A percentile compares a stretch with the other conserved stretches of the same genome.
Evolutionary conservation across 345 rosid species (phyloP).

Genomic region (Turritis glabra): DNA sequence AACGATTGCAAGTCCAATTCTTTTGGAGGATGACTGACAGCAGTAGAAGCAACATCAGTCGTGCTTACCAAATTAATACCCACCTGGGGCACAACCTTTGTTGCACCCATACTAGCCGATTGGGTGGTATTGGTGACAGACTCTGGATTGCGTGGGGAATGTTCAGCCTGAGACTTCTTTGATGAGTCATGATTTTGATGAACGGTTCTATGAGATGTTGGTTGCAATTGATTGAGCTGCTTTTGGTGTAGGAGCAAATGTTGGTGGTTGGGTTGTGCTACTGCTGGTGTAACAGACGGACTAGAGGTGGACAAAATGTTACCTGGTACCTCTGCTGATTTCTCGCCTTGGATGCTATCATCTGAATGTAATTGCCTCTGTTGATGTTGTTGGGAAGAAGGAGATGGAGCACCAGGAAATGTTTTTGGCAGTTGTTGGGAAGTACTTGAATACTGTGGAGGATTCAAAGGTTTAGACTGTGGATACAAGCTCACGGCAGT

Average conservation of each 20-base stretch:
- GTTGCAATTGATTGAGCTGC: constrained; percentile 56
- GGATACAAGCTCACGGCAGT: constrained; percentile 48
- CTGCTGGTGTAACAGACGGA: constrained; percentile 51
- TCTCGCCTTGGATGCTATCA: constrained; percentile 53
- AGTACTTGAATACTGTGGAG: constrained; percentile 50
- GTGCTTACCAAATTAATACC: constrained; percentile 45
- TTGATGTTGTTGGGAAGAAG: constrained; percentile 49
- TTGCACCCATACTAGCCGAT: constrained; percentile 35
- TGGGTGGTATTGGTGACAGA: constrained; percentile 41
- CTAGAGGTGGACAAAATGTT: constrained; percentile 43
- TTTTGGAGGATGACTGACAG: constrained; percentile 49
- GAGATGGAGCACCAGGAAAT: constrained; percentile 46
- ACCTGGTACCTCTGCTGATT: constrained; percentile 47
- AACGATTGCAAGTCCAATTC: constrained; percentile 50
- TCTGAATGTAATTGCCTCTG: constrained; percentile 68
- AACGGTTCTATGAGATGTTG: constrained; percentile 54
- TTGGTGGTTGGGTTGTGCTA: constrained; percentile 39
- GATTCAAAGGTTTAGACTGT: constrained; percentile 54
- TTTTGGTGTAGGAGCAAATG: constrained; percentile 50
- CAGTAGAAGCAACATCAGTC: constrained; percentile 39
- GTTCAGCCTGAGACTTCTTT: constrained; percentile 55
- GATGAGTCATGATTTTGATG: constrained; percentile 50
- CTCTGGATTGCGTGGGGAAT: constrained; percentile 47
- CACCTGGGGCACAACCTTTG: constrained; percentile 39
- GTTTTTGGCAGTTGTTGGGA: constrained; percentile 57